Evolutionary conservation across 1,284 basidiomycete species (phyloP).

Genomic region (Prillingera fragicola): DNA sequence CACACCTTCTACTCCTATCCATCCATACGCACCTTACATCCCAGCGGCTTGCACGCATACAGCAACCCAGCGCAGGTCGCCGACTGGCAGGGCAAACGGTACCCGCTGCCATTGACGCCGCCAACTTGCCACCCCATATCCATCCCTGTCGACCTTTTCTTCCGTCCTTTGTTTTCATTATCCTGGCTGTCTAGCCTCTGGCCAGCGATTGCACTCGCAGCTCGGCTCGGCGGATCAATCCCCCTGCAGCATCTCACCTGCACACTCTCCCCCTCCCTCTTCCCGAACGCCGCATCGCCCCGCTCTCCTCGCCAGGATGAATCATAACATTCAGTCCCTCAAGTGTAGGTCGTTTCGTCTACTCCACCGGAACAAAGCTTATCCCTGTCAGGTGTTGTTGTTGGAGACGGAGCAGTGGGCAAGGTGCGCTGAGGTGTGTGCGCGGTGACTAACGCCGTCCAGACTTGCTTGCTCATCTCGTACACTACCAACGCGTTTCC

Average conservation of each 20-base stretch:
- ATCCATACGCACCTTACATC: no score
- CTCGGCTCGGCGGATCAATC: no score
- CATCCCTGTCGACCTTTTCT: no score
- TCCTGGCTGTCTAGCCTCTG: no score
- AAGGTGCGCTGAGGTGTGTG: conserved; percentile 57
- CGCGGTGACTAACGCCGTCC: background rate
- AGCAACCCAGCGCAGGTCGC: no score
- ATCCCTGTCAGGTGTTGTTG: conserved; percentile 62
- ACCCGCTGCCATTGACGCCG: no score
- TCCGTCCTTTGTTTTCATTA: no score
- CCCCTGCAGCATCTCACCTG: background rate
- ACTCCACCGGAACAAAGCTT: background rate
- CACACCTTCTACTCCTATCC: no score
- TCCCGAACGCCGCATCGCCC: background rate
- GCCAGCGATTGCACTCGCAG: no score
- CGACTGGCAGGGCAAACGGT: no score
- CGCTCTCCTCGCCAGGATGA: conserved; percentile 5
- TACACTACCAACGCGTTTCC: conserved; percentile 49
- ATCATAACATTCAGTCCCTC: conserved; percentile 18
- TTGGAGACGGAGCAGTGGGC: conserved; percentile 98
- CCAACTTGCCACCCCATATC: no score
- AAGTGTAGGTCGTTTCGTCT: conserved; percentile 13
- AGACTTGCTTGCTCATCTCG: conserved; percentile 48
- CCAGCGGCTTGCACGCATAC: no score
- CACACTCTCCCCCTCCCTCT: background rate